Evolutionary conservation across 2,329 filamentous ascomycete species (phyloP).

Genomic region (Leptographium galeiforme): DNA sequence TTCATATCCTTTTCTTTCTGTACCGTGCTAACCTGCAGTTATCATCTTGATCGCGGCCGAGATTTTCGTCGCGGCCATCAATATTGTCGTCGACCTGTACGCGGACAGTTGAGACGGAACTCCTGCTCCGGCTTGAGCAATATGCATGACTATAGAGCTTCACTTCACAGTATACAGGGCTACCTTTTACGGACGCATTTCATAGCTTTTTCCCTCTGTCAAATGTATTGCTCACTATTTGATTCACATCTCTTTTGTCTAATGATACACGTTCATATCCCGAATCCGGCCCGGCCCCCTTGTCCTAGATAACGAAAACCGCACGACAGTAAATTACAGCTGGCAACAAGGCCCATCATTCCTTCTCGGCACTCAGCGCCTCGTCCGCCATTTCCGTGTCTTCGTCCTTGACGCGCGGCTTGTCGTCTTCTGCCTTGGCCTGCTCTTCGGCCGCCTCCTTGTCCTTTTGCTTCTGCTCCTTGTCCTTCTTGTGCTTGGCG

Average conservation of each 20-base stretch:
- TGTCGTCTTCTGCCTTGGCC: conserved; percentile 1
- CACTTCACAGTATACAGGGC: too few relatives aligned
- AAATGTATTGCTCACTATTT: background rate
- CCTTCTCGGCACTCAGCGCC: conserved; percentile 13
- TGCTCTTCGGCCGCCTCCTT: background rate
- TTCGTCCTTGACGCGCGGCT: conserved; percentile 24
- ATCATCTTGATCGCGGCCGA: conserved; percentile 93
- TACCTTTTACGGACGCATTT: background rate
- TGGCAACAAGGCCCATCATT: conserved; percentile 1
- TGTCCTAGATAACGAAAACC: background rate
- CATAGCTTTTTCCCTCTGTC: too few relatives aligned
- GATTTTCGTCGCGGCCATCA: conserved; percentile 82
- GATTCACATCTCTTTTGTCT: background rate
- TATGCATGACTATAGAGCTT: too few relatives aligned
- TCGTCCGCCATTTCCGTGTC: conserved; percentile 34
- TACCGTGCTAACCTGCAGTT: conserved; percentile 34
- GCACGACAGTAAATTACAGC: background rate
- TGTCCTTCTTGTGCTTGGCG: conserved; percentile 28
- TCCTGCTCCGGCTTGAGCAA: too few relatives aligned
- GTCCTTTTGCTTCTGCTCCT: conserved; percentile 17
- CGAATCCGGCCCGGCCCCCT: background rate
- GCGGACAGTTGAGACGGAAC: conserved; percentile 25
- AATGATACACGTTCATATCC: conserved; percentile 2
- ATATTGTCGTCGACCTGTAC: conserved; percentile 90
- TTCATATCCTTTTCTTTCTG: conserved; percentile 6